Evolutionary conservation across 2,329 filamentous ascomycete species (phyloP).

Genomic region (Ampelomyces quisqualis): DNA sequence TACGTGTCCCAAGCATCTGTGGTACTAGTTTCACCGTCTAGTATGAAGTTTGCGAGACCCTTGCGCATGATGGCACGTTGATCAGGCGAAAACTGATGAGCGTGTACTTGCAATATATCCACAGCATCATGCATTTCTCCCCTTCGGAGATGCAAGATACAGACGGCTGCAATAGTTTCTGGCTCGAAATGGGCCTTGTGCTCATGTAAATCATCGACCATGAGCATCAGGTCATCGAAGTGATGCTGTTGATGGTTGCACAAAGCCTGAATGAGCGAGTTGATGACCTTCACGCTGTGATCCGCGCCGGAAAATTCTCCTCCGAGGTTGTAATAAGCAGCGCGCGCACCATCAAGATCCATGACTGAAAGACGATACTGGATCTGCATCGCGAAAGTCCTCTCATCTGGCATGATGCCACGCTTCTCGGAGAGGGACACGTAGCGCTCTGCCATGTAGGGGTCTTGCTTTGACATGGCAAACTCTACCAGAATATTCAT

Average conservation of each 20-base stretch:
- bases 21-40: constrained; percentile 66
- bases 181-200: constrained; percentile 68
- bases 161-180: constrained; percentile 72
- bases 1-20: constrained; percentile 64
- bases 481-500: constrained; percentile 76
- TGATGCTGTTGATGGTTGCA: constrained; percentile 62
- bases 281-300: constrained; percentile 65
- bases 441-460: constrained; percentile 72
- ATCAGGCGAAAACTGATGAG: constrained; percentile 66
- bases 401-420: constrained; percentile 65
- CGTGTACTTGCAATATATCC: constrained; percentile 76
- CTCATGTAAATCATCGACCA: constrained; percentile 72
- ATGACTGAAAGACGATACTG: constrained; percentile 71
- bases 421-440: constrained; percentile 65
- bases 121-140: constrained; percentile 78
- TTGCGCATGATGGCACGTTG: constrained; percentile 68
- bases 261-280: constrained; percentile 70
- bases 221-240: constrained; percentile 69
- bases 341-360: constrained; percentile 69
- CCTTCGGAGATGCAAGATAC: constrained; percentile 69
- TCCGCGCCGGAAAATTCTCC: constrained; percentile 57
- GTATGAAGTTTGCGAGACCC: constrained; percentile 67
- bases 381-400: constrained; percentile 73
- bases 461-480: constrained; percentile 68
- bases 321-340: constrained; percentile 65